A percentile compares a stretch with the other conserved stretches of the same genome.
These are phyloP conservation scores for Lipomyces mesembrius DNA, from an alignment of 805 yeast species.

Conservation along the genomic window DNA sequence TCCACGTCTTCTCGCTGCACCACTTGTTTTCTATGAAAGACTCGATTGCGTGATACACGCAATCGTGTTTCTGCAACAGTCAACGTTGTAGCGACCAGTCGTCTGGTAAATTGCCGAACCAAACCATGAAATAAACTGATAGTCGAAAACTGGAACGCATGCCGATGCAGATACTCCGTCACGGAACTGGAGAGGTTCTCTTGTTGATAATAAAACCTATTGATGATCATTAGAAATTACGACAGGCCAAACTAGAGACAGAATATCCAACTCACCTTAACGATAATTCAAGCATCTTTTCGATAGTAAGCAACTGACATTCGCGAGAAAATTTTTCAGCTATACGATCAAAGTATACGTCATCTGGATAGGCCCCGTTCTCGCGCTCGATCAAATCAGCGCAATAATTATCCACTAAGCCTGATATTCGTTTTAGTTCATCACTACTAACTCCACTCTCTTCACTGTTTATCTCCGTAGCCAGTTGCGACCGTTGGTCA, in stretches of 20 bases:
- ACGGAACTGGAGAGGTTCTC: constrained; percentile 10
- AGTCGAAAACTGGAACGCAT: constrained; percentile 21
- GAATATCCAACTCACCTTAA: constrained; percentile 12
- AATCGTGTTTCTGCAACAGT: constrained; percentile 25
- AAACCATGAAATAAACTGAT: constrained; percentile 15
- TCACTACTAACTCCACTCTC: constrained; percentile 3
- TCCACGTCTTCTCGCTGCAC: constrained; percentile 18
- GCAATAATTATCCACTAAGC: constrained; percentile 3
- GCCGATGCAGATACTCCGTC: constrained; percentile 2
- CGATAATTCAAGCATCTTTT: constrained; percentile 23
- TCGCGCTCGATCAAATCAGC: constrained; percentile 8
- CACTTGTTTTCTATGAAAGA: constrained; percentile 9
- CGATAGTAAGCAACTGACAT: constrained; percentile 22
- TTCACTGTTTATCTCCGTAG: constrained; percentile 7
- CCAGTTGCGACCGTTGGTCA: neutral
- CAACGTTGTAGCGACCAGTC: constrained; percentile 23
- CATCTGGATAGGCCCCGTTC: neutral
- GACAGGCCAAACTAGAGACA: neutral
- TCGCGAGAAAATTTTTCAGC: constrained; percentile 7
- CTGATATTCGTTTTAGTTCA: neutral
- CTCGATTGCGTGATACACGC: constrained; percentile 13
- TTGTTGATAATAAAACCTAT: constrained; percentile 24
- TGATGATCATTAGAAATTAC: neutral
- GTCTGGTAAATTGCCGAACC: constrained; percentile 19
- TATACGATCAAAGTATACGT: constrained; percentile 1